Base-by-base conservation (phyloP, 192 early-diverging fungal species). In the Coemansia sp. region DNA sequence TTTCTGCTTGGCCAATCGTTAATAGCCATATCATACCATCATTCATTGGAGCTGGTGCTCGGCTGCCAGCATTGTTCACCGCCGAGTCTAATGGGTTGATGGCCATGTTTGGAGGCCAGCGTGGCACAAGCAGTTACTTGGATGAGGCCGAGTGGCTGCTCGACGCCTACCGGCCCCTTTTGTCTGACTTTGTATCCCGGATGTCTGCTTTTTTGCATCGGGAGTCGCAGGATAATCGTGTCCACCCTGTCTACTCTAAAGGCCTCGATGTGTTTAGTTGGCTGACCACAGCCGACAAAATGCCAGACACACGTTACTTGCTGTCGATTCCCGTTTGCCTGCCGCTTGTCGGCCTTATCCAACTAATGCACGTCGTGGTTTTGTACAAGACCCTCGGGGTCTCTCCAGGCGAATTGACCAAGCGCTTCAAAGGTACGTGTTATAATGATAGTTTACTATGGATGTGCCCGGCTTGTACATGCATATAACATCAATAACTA, bases 41-140 rank as follows among this genome's bases (percentile, higher is more conserved):
- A 31, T 38, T n/a, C 16, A 12, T 27, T 61, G 31, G 59, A 34
- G 34, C 18, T 61, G 59, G 7, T n/a, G 5, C 33, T 38, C 34
- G 29, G 4, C 0, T 2, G n/a, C 66, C 77, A 29, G 72, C 66
- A 2, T 62, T 82, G 15, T 54, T 89, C 31, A 65, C 75, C 2
- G 67, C 87, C 18, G 84, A 82, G 9, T 75, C 79, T 20, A 86
- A 88, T 20, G 80, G 81, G 31, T 68, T 91, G 24, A 88, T 94
- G 71, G 94, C 94, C 42, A 87, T 97, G 63, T 98, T 98, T 87
- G 97, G 97, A 60, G 97, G 97, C 62, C 95, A 98, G 78, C 95
- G 92, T 47, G 95, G 92, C 65, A 94, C 92, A 68, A 88, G 90
- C 34, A 89, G 91, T 44, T 95, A 93, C 80, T 88, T 98, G 80